These are phyloP conservation scores for Tephrocybe sp. DNA, from an alignment of 768 basidiomycete genomes.

Conservation along the genomic window DNA sequence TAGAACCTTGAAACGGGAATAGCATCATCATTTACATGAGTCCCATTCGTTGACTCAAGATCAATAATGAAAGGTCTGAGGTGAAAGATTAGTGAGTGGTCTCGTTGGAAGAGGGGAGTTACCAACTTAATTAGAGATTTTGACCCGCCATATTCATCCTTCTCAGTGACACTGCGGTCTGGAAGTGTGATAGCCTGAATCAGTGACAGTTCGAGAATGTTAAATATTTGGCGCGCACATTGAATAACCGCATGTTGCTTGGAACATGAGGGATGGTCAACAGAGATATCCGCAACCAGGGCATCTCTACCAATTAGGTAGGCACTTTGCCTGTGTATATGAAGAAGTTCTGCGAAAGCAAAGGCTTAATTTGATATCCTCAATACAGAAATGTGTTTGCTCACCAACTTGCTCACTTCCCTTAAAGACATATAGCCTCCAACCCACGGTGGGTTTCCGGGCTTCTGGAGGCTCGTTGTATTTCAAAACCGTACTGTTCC, in stretches of 20 bases:
- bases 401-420: slow-evolving; percentile 87
- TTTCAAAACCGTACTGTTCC: slow-evolving; percentile 83
- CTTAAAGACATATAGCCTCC: slow-evolving; percentile 98
- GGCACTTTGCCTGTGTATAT: slow-evolving; percentile 91
- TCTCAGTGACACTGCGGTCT: slow-evolving; percentile 84
- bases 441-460: slow-evolving; percentile 82
- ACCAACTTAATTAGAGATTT: slow-evolving; percentile 85
- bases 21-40: slow-evolving; percentile 81
- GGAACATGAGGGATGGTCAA: slow-evolving; percentile 96
- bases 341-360: slow-evolving; percentile 66
- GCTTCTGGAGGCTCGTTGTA: slow-evolving; percentile 99
- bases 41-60: slow-evolving; percentile 97
- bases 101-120: not conserved
- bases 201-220: too few relatives aligned
- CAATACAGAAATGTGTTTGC: slow-evolving; percentile 24
- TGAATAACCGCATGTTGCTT: slow-evolving; percentile 99
- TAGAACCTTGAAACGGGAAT: slow-evolving; percentile 88
- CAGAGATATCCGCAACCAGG: slow-evolving; percentile 78
- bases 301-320: slow-evolving; percentile 92
- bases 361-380: not conserved
- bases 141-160: slow-evolving; percentile 80
- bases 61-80: slow-evolving; percentile 95
- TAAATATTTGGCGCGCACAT: too few relatives aligned
- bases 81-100: slow-evolving; percentile 6
- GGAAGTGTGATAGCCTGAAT: too few relatives aligned